Evolutionary conservation across 176 grass and related monocot species (phyloP), one percentile per base, ranked within the genome.

Genomic region (Eleusine coracana): DNA sequence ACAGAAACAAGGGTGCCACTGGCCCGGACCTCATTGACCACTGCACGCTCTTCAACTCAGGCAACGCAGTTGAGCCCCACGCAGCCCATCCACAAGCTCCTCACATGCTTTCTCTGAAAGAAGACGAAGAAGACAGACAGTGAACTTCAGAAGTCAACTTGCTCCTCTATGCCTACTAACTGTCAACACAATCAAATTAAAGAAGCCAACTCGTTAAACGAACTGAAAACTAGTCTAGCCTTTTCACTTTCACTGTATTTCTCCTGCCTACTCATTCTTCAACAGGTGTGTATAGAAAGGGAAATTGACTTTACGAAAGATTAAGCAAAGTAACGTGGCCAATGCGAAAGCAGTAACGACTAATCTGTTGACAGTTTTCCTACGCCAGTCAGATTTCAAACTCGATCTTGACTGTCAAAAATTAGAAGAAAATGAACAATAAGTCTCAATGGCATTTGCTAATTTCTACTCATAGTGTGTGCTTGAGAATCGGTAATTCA

Each of bases 41-140:
- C 5, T 51, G 12, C 44, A 14, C 45, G 46, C 16, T 34, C 18
- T 42, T 42, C 49, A 31, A 1, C 41, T 90, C 85, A 93, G 38
- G 92, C 83, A 46, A 83, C 52, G 86, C 92, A 94, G 60, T 78
- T 84, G 78, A 91, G 82, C 23, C 88, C 85, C 41, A 91, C 78
- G 72, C 92, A 94, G 36, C 89, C 89, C 58, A 86, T 84, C 89
- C 89, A 94, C 70, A 86, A 29, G 48, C 80, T 86, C 75, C 75
- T 89, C 78, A 85, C 52, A 54, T 87, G 66, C 69, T 74, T 94
- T 66, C 74, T 87, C 92, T 94, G 92, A 39, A 60, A 12, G 10
- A 17, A 46, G 27, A 48, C 1, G 4, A 4, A 42, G 21, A 36
- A 54, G 7, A 12, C 60, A 42, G 16, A 31, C 13, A 44, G 15